A percentile compares a stretch with the other conserved stretches of the same genome.
phyloP scores from a whole-genome alignment of 2,329 filamentous ascomycete genomes.

The Colletotrichum tamarilloi region DNA sequence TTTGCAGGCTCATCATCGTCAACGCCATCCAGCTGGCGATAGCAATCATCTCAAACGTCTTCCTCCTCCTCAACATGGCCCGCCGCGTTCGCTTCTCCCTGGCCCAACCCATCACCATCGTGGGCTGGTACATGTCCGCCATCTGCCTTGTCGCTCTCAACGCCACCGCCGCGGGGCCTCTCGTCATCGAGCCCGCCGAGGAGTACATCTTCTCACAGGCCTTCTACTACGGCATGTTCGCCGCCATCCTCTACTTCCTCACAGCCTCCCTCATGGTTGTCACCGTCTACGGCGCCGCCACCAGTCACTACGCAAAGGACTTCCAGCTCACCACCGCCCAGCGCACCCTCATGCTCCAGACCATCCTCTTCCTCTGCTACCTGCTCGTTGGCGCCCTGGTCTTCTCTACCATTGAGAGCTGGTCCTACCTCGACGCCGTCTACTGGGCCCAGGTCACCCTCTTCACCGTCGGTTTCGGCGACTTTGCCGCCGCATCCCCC shows the following conservation, averaged over 20 bases:
- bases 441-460: slow-evolving; percentile 83
- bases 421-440: slow-evolving; percentile 81
- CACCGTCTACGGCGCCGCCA: slow-evolving; percentile 82
- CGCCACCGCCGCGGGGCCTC: slow-evolving; percentile 72
- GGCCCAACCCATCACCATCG: slow-evolving; percentile 84
- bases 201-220: slow-evolving; percentile 80
- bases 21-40: slow-evolving; percentile 83
- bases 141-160: slow-evolving; percentile 75
- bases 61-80: slow-evolving; percentile 89
- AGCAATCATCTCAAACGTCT: slow-evolving; percentile 82
- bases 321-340: slow-evolving; percentile 85
- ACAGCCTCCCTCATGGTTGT: slow-evolving; percentile 80
- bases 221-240: slow-evolving; percentile 87
- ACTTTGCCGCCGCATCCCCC: slow-evolving; percentile 58
- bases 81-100: slow-evolving; percentile 81
- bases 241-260: slow-evolving; percentile 82
- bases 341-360: slow-evolving; percentile 89
- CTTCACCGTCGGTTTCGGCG: slow-evolving; percentile 74
- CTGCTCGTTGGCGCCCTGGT: slow-evolving; percentile 81
- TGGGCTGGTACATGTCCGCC: slow-evolving; percentile 78
- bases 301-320: slow-evolving; percentile 78
- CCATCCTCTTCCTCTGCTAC: slow-evolving; percentile 86
- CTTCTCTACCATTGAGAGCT: slow-evolving; percentile 78
- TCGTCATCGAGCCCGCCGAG: slow-evolving; percentile 52
- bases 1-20: slow-evolving; percentile 71